Evolutionary conservation across 257 asterid species (phyloP).

Genomic region (Penstemon newberryi): DNA sequence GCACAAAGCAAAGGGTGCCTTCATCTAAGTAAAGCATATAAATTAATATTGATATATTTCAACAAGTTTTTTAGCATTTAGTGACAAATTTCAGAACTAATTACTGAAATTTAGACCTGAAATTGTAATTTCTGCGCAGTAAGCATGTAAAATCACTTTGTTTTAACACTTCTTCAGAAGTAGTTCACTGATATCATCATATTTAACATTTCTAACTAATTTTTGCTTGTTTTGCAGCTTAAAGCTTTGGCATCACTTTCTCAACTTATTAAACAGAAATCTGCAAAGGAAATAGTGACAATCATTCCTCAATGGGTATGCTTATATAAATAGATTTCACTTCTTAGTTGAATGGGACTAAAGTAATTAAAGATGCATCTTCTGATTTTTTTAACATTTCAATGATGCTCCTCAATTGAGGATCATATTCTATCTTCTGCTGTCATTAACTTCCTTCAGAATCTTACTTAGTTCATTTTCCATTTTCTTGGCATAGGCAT

Average conservation of each 20-base stretch:
- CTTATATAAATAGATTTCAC: conserved; percentile 15
- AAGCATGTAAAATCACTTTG: too few relatives aligned
- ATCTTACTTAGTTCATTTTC: conserved; percentile 19
- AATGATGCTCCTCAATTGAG: conserved; percentile 17
- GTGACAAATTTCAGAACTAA: too few relatives aligned
- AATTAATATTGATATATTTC: too few relatives aligned
- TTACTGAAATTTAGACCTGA: too few relatives aligned
- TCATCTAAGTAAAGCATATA: too few relatives aligned
- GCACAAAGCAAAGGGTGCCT: too few relatives aligned
- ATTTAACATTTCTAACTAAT: conserved; percentile 22
- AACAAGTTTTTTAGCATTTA: too few relatives aligned
- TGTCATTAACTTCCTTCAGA: conserved; percentile 11
- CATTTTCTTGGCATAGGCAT: conserved; percentile 54
- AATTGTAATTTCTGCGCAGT: too few relatives aligned
- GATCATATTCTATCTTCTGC: conserved; percentile 15
- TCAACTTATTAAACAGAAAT: conserved; percentile 66
- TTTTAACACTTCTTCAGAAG: too few relatives aligned
- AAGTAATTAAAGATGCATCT: conserved; percentile 1
- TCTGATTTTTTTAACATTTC: conserved; percentile 23
- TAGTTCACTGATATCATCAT: too few relatives aligned
- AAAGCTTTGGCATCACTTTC: conserved; percentile 86
- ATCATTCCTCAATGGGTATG: conserved; percentile 94
- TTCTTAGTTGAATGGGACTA: conserved; percentile 17
- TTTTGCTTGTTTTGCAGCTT: conserved; percentile 56
- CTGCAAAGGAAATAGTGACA: conserved; percentile 59